A percentile compares a stretch with the other conserved stretches of the same genome.
These are phyloP conservation scores for Cryptosporidium ubiquitum DNA, from an alignment of 169 alveolate species.

Conservation along the genomic window DNA sequence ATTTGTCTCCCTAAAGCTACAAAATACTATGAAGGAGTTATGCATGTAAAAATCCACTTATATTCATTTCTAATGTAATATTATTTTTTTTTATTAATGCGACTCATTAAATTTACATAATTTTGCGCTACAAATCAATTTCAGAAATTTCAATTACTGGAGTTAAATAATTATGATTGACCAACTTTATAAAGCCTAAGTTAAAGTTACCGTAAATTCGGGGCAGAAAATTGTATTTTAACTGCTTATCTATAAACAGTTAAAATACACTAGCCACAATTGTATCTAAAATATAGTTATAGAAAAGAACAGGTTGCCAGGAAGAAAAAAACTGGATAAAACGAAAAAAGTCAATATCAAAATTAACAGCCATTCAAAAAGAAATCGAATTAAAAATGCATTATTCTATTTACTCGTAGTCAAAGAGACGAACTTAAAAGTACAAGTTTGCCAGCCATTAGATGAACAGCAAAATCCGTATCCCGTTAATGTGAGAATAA, in stretches of 20 bases:
- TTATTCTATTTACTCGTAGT: not conserved
- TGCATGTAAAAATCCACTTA: not conserved
- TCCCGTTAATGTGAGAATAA: not conserved
- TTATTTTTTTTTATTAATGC: too few relatives aligned
- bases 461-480: too few relatives aligned
- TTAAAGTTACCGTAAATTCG: not conserved
- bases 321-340: too few relatives aligned
- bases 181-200: not conserved
- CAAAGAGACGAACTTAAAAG: not conserved
- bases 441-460: not conserved
- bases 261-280: not conserved
- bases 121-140: not conserved
- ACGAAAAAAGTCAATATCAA: not conserved
- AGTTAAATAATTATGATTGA: too few relatives aligned
- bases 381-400: too few relatives aligned
- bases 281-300: too few relatives aligned
- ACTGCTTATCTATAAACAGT: too few relatives aligned
- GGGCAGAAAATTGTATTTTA: too few relatives aligned
- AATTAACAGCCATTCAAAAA: too few relatives aligned
- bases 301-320: not conserved
- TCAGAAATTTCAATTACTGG: not conserved
- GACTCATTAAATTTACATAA: not conserved
- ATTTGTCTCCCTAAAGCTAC: not conserved
- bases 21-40: not conserved
- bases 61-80: not conserved